Evolutionary conservation across 495 filamentous ascomycete species (phyloP).

Genomic region (Penicillium steckii): DNA sequence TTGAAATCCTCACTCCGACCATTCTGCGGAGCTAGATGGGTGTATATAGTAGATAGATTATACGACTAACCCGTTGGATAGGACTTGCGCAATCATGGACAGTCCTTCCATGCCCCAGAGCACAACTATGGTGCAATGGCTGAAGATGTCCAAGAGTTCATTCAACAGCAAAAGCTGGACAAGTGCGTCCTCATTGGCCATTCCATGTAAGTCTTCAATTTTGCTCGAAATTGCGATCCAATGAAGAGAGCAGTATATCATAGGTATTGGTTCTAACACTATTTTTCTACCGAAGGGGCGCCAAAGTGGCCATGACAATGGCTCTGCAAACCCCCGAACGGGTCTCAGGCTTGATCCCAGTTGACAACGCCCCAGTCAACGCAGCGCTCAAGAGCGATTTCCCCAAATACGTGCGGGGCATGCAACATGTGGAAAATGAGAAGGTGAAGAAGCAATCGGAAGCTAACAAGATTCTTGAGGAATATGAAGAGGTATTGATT

Average conservation of each 20-base stretch:
- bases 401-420: conserved; percentile 76
- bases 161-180: conserved; percentile 67
- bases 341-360: conserved; percentile 69
- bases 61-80: conserved; percentile 24
- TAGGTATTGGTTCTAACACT: neutral
- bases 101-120: conserved; percentile 70
- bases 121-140: conserved; percentile 89
- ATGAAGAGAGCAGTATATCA: no score
- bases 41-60: neutral
- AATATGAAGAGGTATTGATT: conserved; percentile 66
- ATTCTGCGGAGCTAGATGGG: neutral
- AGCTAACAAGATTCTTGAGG: conserved; percentile 73
- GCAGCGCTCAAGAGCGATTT: conserved; percentile 72
- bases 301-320: conserved; percentile 90
- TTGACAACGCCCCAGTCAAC: conserved; percentile 92
- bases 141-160: conserved; percentile 80
- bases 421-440: conserved; percentile 70
- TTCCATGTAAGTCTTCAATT: conserved; percentile 68
- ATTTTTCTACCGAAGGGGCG: conserved; percentile 59
- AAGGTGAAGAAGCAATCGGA: conserved; percentile 66
- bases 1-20: conserved; percentile 9
- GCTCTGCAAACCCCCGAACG: conserved; percentile 66
- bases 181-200: conserved; percentile 83
- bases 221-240: neutral
- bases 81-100: conserved; percentile 95